Percentiles rank a stretch among this genome's conserved stretches.
phyloP scores from a whole-genome alignment of 2,329 filamentous ascomycete species.

The Allantophomopsis cytisporea region DNA sequence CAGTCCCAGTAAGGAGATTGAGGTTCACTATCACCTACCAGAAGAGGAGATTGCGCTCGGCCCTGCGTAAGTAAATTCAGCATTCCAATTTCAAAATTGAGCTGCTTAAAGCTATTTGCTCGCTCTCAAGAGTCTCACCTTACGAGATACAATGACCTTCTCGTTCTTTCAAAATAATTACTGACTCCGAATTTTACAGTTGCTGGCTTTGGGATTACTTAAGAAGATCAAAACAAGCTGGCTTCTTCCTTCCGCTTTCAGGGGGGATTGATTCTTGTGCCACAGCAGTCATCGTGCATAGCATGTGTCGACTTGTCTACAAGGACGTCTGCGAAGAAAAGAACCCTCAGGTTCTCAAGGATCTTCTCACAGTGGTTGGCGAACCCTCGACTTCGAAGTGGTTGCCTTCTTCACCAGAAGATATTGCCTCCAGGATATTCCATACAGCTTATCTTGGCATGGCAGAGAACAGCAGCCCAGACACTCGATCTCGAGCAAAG shows the following conservation, averaged over 20 bases:
- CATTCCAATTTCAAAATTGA: too few relatives aligned
- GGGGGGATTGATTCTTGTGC: conserved; percentile 49
- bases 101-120: too few relatives aligned
- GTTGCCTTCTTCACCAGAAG: conserved; percentile 27
- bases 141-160: too few relatives aligned
- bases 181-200: too few relatives aligned
- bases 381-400: conserved; percentile 29
- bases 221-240: conserved; percentile 22
- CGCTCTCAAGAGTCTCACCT: too few relatives aligned
- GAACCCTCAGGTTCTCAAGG: conserved; percentile 33
- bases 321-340: conserved; percentile 34
- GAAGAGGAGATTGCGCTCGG: conserved; percentile 56
- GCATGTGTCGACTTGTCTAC: conserved; percentile 38
- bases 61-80: conserved; percentile 15
- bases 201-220: conserved; percentile 57
- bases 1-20: conserved; percentile 25
- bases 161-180: too few relatives aligned
- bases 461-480: conserved; percentile 46
- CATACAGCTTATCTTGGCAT: conserved; percentile 62
- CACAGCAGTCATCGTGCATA: conserved; percentile 32
- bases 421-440: conserved; percentile 44
- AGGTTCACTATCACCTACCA: conserved; percentile 40
- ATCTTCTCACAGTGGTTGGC: conserved; percentile 35
- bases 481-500: conserved; percentile 54
- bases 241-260: conserved; percentile 38